Base-by-base conservation (phyloP, 73 alveolate species). In the Paramecium octaurelia region DNA sequence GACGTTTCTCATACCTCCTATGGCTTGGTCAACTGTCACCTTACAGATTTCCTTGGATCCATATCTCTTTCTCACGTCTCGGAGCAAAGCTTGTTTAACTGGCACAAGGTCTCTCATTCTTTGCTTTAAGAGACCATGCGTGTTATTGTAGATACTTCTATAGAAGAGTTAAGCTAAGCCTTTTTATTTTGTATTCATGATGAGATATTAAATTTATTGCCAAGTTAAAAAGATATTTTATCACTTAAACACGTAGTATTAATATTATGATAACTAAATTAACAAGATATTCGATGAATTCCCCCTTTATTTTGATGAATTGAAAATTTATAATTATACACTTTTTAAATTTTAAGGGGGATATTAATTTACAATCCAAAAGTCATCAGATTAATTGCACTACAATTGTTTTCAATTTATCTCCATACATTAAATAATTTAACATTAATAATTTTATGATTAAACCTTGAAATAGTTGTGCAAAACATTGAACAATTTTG, bases 1-100 rank as follows among this genome's bases (percentile, higher is more conserved):
- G 95, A 97, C 93, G 24, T 98, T 97, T 93, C 98, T 89, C 99
- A 97, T 97, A 20, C 99, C 99, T 16, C 98, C 98, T 11, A 96
- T 75, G 58, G 95, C 97, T 77, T 97, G 92, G 64, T 93, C 97
- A 18, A 96, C 97, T 42, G 98, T 94, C 75, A 59, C 58, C 54
- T 54, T 29, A 23, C 94, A 77, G 46, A 89, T 64, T 48, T 70
- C 94, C 54, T 89, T 89, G 4, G 44, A 58, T 40, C 94, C 94
- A 46, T 71, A 89, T 83, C 75, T 89, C 46, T 70, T 64, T 83
- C 84, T 89, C 70, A 89, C 92, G 11, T 89, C 92, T 20, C 77
- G 46, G 5, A 89, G 76, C 42, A 44, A 77, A 42, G 86, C 92
- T 44, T 71, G 29, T 85, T 89, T 89, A 18, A 34, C 86, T 44